These are phyloP conservation scores for Xylaria flabelliformis DNA, from an alignment of 495 filamentous ascomycete species.

Conservation along the genomic window DNA sequence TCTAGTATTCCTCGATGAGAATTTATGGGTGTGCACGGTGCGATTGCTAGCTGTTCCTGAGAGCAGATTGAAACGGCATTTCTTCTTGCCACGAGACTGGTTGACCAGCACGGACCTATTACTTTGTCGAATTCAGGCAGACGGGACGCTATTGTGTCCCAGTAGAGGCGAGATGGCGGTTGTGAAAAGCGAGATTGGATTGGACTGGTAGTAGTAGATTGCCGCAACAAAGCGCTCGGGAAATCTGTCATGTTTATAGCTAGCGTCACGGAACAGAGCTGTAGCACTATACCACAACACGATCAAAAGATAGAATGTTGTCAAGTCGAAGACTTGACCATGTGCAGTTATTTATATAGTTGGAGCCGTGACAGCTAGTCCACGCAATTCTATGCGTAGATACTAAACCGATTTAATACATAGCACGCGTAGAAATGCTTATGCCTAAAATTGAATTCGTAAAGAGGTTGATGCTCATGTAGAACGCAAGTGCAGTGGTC, in stretches of 20 bases:
- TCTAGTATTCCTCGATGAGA: not conserved
- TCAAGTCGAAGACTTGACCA: too few relatives aligned
- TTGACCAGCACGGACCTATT: not conserved
- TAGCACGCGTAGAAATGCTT: not conserved
- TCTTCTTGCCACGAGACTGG: constrained; percentile 7
- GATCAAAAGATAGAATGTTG: too few relatives aligned
- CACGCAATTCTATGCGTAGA: too few relatives aligned
- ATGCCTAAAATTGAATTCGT: not conserved
- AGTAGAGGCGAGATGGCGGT: constrained; percentile 9
- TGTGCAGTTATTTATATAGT: too few relatives aligned
- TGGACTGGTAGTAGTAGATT: not conserved
- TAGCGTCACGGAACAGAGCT: too few relatives aligned
- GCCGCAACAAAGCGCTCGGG: not conserved
- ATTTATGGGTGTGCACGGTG: not conserved
- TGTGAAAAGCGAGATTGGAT: not conserved
- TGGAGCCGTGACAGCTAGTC: too few relatives aligned
- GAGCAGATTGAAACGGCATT: not conserved
- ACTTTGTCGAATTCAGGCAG: not conserved
- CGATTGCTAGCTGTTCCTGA: not conserved
- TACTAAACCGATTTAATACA: not conserved
- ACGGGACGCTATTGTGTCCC: not conserved
- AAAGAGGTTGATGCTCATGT: too few relatives aligned
- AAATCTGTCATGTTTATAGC: not conserved
- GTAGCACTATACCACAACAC: too few relatives aligned
- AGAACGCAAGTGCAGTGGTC: too few relatives aligned